Evolutionary conservation across 2,329 filamentous ascomycete genomes (phyloP), one percentile per base, ranked within the genome.

Genomic region (Akanthomyces uredinophilus): DNA sequence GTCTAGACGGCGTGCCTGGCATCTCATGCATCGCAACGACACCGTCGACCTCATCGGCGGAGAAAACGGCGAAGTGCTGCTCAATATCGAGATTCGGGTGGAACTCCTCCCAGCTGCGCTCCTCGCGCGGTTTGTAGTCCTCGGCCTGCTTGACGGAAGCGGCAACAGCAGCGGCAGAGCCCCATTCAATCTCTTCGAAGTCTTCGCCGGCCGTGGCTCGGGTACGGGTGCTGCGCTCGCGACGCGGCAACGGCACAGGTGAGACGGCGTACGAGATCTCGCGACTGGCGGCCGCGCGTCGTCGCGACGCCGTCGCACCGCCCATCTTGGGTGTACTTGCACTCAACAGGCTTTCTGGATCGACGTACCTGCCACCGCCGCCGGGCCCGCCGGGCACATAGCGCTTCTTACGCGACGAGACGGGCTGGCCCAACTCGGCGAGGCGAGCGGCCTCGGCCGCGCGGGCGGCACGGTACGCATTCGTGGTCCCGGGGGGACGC

Each of bases 61-160:
- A 86, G 71, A 93, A 93, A 3, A 96, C 81, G 67, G 89, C 86
- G 66, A 97, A 89, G 4, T 84, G 85, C 14, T 83, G 83, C 62
- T 96, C 92, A 54, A 97, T 92, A 77, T 98, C 93, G 58, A 99
- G 84, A 69, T 97, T 91, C 0, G 92, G 92, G 74, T 99, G 95
- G 66, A 98, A 98, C 73, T 99, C 95, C 71, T 97, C 93, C 92
- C 94, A 99, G 58, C 92, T 91, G 65, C 94, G 87, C 78, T 99
- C 95, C 77, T 99, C 95, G 70, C 95, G 85, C 37, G 95, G 95
- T 74, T 99, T 99, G 77, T 98, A 98, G 56, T 94, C 93, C 78
- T 98, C 95, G 69, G 87, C 93, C 72, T 96, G 92, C 68, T 92
- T 91, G 63, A 95, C 89, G 4, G 90, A 89, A 6, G 92, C 92